Evolutionary conservation across 169 alveolate genomes (phyloP), one percentile per base, ranked within the genome.

Genomic region (Plasmodium inui): DNA sequence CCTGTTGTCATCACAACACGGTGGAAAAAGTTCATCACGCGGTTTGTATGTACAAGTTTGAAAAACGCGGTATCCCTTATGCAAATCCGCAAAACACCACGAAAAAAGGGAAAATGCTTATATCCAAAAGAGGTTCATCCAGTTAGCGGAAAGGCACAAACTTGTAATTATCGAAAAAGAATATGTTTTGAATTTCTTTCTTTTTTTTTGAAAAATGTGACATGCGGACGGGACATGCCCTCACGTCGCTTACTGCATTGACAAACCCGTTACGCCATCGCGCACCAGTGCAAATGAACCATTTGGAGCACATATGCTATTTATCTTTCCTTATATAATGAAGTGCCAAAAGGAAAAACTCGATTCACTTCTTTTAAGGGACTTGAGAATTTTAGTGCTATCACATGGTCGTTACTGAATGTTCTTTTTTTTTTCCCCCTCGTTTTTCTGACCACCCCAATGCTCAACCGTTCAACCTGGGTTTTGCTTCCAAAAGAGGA

Each of bases 11-110:
- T 3, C n/a, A 7, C 74, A 26, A 55, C 22, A 26, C 28, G 8
- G 71, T 55, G 71, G 44, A 55, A 55, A 17, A 1, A 17, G 71
- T 12, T 55, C 71, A 17, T n/a, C 22, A 57, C 30, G 17, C n/a
- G 39, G n/a, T 67, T 9, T 67, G 76, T 67, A 67, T 67, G 76
- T 28, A 67, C 76, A 67, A n/a, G 41, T 67, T 67, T 67, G n/a
- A 50, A 50, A 19, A 19, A 67, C 76, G 76, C n/a, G 37, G 9
- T n/a, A 67, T 67, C 76, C 76, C 19, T 67, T 67, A n/a, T 67
- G 76, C 19, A 5, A 67, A 67, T 3, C 37, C 17, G 61, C 22
- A 50, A 14, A 50, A 14, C 17, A 50, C 7, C 61, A 1, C 17
- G 19, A 67, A 26, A 67, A 67, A 28, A 0, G 76, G n/a, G 76